These are phyloP conservation scores for Xylaria sp. DNA, from an alignment of 2,329 filamentous ascomycete species.

Conservation along the genomic window DNA sequence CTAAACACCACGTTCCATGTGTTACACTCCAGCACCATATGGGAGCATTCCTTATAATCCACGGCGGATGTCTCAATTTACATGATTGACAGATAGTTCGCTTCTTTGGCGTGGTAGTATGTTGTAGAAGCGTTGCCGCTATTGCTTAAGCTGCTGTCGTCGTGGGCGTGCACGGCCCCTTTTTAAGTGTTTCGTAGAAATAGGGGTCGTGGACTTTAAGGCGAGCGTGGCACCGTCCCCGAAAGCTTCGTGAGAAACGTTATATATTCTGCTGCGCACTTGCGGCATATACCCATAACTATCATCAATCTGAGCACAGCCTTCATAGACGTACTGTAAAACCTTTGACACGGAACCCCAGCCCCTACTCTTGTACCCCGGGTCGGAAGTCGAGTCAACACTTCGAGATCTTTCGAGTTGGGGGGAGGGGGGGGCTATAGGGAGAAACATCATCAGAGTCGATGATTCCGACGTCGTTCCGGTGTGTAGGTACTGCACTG, in stretches of 20 bases:
- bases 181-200: slow-evolving; percentile 42
- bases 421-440: slow-evolving; percentile 29
- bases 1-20: no score
- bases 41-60: no score
- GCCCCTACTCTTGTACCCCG: slow-evolving; percentile 28
- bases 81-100: no score
- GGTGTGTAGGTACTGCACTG: slow-evolving; percentile 25
- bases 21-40: no score
- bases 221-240: slow-evolving; percentile 43
- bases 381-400: slow-evolving; percentile 26
- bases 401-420: slow-evolving; percentile 31
- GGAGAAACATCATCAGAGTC: slow-evolving; percentile 28
- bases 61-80: no score
- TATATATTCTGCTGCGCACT: slow-evolving; percentile 29
- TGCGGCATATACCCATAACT: slow-evolving; percentile 23
- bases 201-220: slow-evolving; percentile 40
- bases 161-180: slow-evolving; percentile 37
- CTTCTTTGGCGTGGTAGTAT: no score
- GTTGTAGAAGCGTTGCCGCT: slow-evolving; percentile 4
- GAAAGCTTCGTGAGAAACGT: slow-evolving; percentile 40
- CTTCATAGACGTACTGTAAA: slow-evolving; percentile 19
- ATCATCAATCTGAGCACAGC: slow-evolving; percentile 13
- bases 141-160: slow-evolving; percentile 36
- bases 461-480: slow-evolving; percentile 28
- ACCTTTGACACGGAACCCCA: slow-evolving; percentile 24